Percentiles rank a stretch among this genome's conserved stretches.
These are phyloP conservation scores for Botryosphaeria dothidea DNA, from an alignment of 2,329 filamentous ascomycete genomes.

Conservation along the genomic window DNA sequence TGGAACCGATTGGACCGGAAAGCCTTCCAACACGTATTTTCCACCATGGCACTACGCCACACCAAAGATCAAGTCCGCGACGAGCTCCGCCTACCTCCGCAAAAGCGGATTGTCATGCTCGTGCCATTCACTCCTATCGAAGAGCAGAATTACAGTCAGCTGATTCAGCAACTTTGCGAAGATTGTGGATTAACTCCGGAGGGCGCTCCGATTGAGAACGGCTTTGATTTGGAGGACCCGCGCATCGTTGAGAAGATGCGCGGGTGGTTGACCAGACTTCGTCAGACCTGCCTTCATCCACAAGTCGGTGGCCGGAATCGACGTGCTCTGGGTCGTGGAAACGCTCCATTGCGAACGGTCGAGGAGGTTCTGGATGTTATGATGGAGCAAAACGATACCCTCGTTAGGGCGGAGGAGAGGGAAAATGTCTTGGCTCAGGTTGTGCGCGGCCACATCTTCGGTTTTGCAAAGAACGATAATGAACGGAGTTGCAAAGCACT, in stretches of 20 bases:
- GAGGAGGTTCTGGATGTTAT: conserved; percentile 86
- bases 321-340: conserved; percentile 60
- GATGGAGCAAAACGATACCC: conserved; percentile 79
- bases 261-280: conserved; percentile 72
- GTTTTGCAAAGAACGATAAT: conserved; percentile 65
- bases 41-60: conserved; percentile 74
- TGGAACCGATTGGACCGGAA: conserved; percentile 72
- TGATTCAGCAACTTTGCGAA: conserved; percentile 75
- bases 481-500: conserved; percentile 64
- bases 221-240: conserved; percentile 66
- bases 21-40: conserved; percentile 70
- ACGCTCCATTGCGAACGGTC: conserved; percentile 74
- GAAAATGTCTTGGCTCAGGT: conserved; percentile 64
- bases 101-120: conserved; percentile 84
- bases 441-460: conserved; percentile 73
- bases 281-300: conserved; percentile 84
- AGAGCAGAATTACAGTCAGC: conserved; percentile 79
- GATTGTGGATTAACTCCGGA: conserved; percentile 65
- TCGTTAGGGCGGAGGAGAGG: conserved; percentile 69
- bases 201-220: conserved; percentile 61
- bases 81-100: conserved; percentile 76
- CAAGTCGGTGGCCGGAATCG: conserved; percentile 72
- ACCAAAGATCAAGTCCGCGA: conserved; percentile 78
- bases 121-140: conserved; percentile 89
- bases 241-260: conserved; percentile 67